Evolutionary conservation across 257 asterid genomes (phyloP), one percentile per base, ranked within the genome.

Genomic region (Eustoma russellianum): DNA sequence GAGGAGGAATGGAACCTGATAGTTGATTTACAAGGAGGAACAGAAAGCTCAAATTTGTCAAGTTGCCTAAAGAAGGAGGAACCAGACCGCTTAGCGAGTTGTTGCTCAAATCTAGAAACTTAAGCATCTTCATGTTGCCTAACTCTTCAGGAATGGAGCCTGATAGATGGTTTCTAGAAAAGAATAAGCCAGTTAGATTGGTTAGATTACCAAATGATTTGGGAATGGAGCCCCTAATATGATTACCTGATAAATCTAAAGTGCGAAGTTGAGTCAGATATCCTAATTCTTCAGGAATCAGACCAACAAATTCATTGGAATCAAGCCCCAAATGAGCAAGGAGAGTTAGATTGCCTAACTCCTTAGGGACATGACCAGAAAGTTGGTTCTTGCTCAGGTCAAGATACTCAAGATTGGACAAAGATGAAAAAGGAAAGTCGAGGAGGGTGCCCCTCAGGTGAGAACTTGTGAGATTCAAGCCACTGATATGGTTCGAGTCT

Each of bases 361-460:
- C 52, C 13, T 62, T 46, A 0, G 69, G 61, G 15, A 67, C 55
- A 8, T 46, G 45, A 33, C 73, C 73, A 30, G 34, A 61, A 33
- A 61, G 41, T 0, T 28, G 14, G n/a, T 61, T 67, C 24, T 17
- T 1, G 54, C 56, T 55, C 28, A 67, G 6, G 13, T 67, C 68
- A 12, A 67, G 10, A 50, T 66, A 46, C 12, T 48, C 48, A 53
- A 66, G 71, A 53, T 53, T 46, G 9, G 66, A 52, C 2, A 66
- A 57, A 1, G 62, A 66, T 1, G 40, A 41, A 33, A 67, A 67
- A 11, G 67, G 73, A 14, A 67, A 50, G 34, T 41, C 30, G 19
- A 61, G 2, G 7, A 67, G 64, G 13, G 60, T 50, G 10, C 64
- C 73, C 4, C 3, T 52, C 1, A 67, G n/a, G 17, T 43, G 1